Percentiles rank a stretch among this genome's conserved stretches.
Conservation (phyloP, 306 rosid species). For the Trifolium repens region DNA sequence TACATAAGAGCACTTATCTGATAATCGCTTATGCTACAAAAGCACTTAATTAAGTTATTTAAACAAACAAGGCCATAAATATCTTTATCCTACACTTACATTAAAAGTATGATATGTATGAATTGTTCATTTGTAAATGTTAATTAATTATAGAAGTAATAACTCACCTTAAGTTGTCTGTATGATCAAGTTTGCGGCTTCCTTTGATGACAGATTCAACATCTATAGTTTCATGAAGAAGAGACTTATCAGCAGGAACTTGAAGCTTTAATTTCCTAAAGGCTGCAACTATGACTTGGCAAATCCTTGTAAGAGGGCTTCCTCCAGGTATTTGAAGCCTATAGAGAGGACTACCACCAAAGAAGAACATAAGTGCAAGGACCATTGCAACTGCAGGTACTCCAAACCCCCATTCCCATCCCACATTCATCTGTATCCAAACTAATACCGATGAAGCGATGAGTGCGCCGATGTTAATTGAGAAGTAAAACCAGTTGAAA, state of each 20-base stretch:
- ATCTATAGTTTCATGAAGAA: constrained; percentile 74
- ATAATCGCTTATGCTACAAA: too few species aligned
- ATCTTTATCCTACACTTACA: neutral
- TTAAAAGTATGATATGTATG: neutral
- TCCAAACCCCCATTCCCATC: constrained; percentile 97
- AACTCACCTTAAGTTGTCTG: constrained; percentile 61
- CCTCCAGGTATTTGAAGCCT: constrained; percentile 80
- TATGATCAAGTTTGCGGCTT: constrained; percentile 84
- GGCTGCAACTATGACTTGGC: constrained; percentile 75
- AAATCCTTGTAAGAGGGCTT: constrained; percentile 80
- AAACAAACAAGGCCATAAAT: too few species aligned
- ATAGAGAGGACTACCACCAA: constrained; percentile 62
- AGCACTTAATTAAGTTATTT: too few species aligned
- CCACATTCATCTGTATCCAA: constrained; percentile 81
- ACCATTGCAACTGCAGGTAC: constrained; percentile 83
- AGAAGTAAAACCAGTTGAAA: constrained; percentile 91
- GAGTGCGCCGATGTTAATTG: constrained; percentile 78
- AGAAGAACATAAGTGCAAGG: constrained; percentile 66
- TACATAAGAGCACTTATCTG: too few species aligned
- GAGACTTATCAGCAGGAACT: constrained; percentile 66
- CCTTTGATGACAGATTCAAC: constrained; percentile 72
- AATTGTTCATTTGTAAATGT: constrained; percentile 2
- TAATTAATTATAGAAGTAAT: neutral
- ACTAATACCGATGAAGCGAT: constrained; percentile 78
- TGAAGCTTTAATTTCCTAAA: constrained; percentile 49